Evolutionary conservation across 805 yeast species (phyloP), one percentile per base, ranked within the genome.

Genomic region (Monosporozyma unispora): DNA sequence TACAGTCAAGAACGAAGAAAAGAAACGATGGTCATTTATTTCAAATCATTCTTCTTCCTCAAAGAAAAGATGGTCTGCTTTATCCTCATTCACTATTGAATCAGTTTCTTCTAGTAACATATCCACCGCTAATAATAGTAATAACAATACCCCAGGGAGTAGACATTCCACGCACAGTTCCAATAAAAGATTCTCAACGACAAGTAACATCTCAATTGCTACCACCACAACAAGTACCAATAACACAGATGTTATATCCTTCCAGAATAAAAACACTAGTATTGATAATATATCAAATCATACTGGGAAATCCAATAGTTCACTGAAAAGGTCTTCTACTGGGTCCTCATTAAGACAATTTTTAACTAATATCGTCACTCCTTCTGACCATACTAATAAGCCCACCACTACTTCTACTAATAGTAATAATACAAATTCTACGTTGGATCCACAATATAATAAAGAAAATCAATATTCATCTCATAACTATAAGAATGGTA

Each of bases 321-420:
- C 50, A 12, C 21, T 55, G 48, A 55, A 62, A 40, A 54, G 69
- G 41, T 60, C 66, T 5, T 61, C 67, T 1, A 64, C 69, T 1
- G 60, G 68, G 19, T 59, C 64, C 3, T 63, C 69, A 3, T 52
- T 64, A 42, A 62, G 63, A 42, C 66, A 63, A 39, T 47, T 63
- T 49, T 57, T 64, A 21, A 61, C 59, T 39, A 60, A 62, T 23
- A 61, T 64, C 31, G 59, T 52, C 12, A 40, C 47, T 6, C 28
- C 47, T 12, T 57, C 40, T 50, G 45, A 51, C 38, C 62, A 39
- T 22, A 31, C 18, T 11, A 44, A 31, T 22, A 19, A 57, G 50
- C 60, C 59, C 14, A 52, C 14, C 29, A 19, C 41, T 7, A 29
- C 19, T 5, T 33, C 19, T 4, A 7, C 27, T 5, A 41, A 25